phyloP scores from a whole-genome alignment of 495 filamentous ascomycete species.

The Articulospora tetracladia region DNA sequence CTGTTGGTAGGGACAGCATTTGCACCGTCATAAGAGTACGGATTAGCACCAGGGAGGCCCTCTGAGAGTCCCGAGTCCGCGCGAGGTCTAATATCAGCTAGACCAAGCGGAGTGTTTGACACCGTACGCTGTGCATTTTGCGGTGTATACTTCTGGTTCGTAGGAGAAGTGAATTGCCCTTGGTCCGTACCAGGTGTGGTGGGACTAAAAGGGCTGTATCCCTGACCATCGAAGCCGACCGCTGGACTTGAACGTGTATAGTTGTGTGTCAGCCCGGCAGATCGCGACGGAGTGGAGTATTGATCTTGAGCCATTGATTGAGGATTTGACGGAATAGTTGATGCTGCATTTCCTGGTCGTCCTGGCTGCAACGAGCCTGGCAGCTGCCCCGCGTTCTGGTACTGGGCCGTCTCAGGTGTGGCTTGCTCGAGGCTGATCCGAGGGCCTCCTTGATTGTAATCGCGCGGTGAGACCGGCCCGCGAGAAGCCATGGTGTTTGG shows the following conservation, averaged over 20 bases:
- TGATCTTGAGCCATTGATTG: constrained; percentile 56
- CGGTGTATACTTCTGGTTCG: constrained; percentile 63
- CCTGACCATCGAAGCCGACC: constrained; percentile 62
- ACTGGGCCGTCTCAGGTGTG: constrained; percentile 38
- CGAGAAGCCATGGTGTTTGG: constrained; percentile 32
- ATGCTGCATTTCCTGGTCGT: constrained; percentile 71
- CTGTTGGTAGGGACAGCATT: constrained; percentile 52
- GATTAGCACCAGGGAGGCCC: constrained; percentile 44
- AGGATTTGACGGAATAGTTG: constrained; percentile 66
- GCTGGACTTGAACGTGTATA: constrained; percentile 86
- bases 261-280: constrained; percentile 57
- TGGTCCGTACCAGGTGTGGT: constrained; percentile 54
- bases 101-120: constrained; percentile 79
- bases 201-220: constrained; percentile 67
- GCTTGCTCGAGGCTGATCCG: constrained; percentile 25
- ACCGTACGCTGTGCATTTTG: constrained; percentile 63
- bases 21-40: constrained; percentile 47
- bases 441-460: constrained; percentile 44
- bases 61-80: constrained; percentile 75
- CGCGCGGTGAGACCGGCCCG: constrained; percentile 43
- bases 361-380: constrained; percentile 38
- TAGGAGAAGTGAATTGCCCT: constrained; percentile 65
- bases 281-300: constrained; percentile 62
- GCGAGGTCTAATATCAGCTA: constrained; percentile 84
- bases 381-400: constrained; percentile 54